Base-by-base conservation (phyloP, 345 rosid genomes). In the Rubroshorea leprosula region DNA sequence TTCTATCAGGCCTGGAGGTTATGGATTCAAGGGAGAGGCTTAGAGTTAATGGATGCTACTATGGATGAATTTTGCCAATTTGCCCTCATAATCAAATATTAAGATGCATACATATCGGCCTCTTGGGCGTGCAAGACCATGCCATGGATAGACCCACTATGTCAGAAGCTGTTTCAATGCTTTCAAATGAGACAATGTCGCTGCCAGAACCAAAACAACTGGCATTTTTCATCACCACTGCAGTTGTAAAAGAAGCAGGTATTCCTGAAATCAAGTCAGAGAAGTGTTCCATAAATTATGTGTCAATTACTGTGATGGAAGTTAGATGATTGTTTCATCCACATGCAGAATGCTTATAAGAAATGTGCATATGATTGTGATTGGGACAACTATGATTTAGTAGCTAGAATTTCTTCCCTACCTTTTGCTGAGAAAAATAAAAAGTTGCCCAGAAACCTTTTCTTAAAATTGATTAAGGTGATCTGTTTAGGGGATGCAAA, bases 161-260 rank as follows among this genome's bases (percentile, higher is more conserved):
- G 68, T 44, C 50, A 0, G 68, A 69, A 6, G 68, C 57, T 35
- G 60, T 57, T 46, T 29, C 46, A 22, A 63, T 69, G 64, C 58
- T 69, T 17, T 23, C 14, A 0, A 62, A 24, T 17, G 64, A 69
- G 0, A 25, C 49, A 1, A 29, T 57, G 44, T 11, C 25, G 10
- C 35, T 68, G 16, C 46, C 53, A 55, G 5, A 39, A 3, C 72
- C 72, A 16, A 61, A 31, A 41, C 46, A 60, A 31, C 64, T 54
- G 9, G 46, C 64, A 49, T 49, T 49, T 20, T 49, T 23, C 53
- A 49, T 52, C 41, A 35, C 12, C 15, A 1, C 41, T 2, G 31
- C 16, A 13, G 3, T 4, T 12, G 12, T 5, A 8, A 41, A 49
- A 35, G 56, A 49, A 24, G 8, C 41, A 6, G 49, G 49, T 13